Base-by-base conservation (phyloP, 225 moss, liverwort and hornwort genomes). In the Pseudoscleropodium purum region DNA sequence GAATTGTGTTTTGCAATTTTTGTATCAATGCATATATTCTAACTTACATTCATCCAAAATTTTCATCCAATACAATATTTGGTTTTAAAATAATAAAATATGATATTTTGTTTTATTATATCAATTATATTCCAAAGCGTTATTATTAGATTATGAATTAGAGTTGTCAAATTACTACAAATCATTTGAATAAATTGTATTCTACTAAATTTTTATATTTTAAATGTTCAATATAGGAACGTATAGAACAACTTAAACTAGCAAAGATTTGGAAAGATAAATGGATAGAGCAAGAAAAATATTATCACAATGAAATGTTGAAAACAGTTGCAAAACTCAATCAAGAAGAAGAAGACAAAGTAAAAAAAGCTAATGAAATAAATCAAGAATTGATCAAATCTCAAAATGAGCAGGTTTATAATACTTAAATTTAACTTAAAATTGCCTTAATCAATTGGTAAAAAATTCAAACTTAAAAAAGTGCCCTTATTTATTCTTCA, bases 231-330 rank as follows among this genome's bases (percentile, higher is more conserved):
- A 2, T 60, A 64, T 14, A 92, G 91, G 92, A 92, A 54, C 84
- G 89, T 9, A 29, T 43, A 43, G 91, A 93, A 87, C 92, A 92
- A 91, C 5, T 86, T 3, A 93, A 89, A 57, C 39, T 92, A 12
- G 67, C 84, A 18, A 91, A 88, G 63, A 79, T 83, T 45, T 90
- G 89, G 89, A 90, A 93, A 89, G 87, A 92, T 23, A 92, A 92
- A 79, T 92, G 92, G 92, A 36, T 24, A 33, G 79, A 93, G 7
- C 66, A 43, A 84, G 93, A 93, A 43, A 86, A 91, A 23, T 82
- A 90, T 20, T 79, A 89, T 75, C 92, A 93, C 37, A 73, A 90
- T 70, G 90, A 93, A 87, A 92, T 92, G 89, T 16, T 93, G 5
- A 92, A 92, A 70, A 90, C 36, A 4, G 60, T 92, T 51, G 84